Evolutionary conservation across 257 asterid species (phyloP), one percentile per base, ranked within the genome.

Genomic region (Solanum phureja): DNA sequence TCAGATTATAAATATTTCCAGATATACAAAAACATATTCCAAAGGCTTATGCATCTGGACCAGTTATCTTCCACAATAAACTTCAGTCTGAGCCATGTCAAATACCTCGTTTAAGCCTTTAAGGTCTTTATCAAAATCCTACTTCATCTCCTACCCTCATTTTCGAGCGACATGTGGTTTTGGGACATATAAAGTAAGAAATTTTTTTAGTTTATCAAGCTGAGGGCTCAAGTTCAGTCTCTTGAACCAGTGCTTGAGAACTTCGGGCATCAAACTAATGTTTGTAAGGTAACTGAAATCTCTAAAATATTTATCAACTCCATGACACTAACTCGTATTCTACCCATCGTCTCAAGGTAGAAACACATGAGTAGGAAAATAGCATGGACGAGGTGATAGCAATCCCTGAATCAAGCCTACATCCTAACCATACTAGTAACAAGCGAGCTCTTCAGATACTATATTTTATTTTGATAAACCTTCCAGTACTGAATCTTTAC

Each of bases 401-500:
- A 13, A 72, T 72, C 81, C 44, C 46, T 13, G 27, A 72, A 8
- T 72, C 27, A 34, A 34, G 52, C 83, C 52, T 35, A 74, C 4
- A 74, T 74, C 83, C 49, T 37, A 37, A 35, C 31, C 31, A 74
- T 35, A 23, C 49, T 76, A 76, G 83, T 76, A 75, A 76, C 83
- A 40, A 76, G 35, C 35, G 12, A 76, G 58, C 11, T n/a, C 10
- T 46, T 56, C 38, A 81, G 85, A 79, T 79, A 18, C 66, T 42
- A 77, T 77, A 79, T 46, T 35, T 8, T 46, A 44, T 49, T 81
- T 46, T 7, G 14, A 79, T 27, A 42, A 79, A 44, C 37, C 69
- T 49, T 82, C 69, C 42, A 82, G 69, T 82, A 82, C 24, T 16
- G 31, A 35, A 49, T 82, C 69, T 82, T 49, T 74, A 76, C 98